Base-by-base conservation (phyloP, 2,329 filamentous ascomycete species). In the Exophiala spinifera region DNA sequence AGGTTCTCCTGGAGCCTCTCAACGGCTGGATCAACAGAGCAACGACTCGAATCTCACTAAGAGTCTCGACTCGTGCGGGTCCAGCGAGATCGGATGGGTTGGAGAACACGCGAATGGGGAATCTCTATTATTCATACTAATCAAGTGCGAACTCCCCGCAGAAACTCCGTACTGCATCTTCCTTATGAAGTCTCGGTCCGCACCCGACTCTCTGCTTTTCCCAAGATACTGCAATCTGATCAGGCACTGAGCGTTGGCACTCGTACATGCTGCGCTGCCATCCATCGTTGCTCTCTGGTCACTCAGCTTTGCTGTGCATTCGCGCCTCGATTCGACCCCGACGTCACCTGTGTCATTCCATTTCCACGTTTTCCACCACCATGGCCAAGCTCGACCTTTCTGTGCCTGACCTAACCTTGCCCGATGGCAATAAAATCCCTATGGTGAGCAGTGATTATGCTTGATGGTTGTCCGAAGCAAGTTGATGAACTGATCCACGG, bases 371-470 rank as follows among this genome's bases (percentile, higher is more conserved):
- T 23, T 51, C 58, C 31, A 55, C 58, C 37, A 55, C 51, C 1
- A 65, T 65, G 63, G 61, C 63, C 15, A 59, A 62, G 44, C 51
- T 65, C 20, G 57, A 64, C 13, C 28, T 65, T 10, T 55, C 51
- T 15, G 56, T 65, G 19, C 63, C 63, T 13, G 50, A 56, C 19
- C 49, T 63, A 7, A 60, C 52, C 19, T 45, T 65, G 49, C 61
- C 62, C 10, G 59, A 65, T 51, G 63, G 63, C 46, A 60, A 60
- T 28, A 57, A 61, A 33, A 64, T 65, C 33, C 63, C 63, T 17
- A 40, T 58, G 23, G 63, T 65, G 46, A 46, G 63, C 57, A 28
- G 42, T 20, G n/a, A 5, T 7, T 13, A 13, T 5, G 8, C n/a
- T 44, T 25, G 10, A 10, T 31, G 28, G 28, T 10, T 31, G 28